Evolutionary conservation across 805 yeast genomes (phyloP), one percentile per base, ranked within the genome.

Genomic region (Lachancea fermentati): DNA sequence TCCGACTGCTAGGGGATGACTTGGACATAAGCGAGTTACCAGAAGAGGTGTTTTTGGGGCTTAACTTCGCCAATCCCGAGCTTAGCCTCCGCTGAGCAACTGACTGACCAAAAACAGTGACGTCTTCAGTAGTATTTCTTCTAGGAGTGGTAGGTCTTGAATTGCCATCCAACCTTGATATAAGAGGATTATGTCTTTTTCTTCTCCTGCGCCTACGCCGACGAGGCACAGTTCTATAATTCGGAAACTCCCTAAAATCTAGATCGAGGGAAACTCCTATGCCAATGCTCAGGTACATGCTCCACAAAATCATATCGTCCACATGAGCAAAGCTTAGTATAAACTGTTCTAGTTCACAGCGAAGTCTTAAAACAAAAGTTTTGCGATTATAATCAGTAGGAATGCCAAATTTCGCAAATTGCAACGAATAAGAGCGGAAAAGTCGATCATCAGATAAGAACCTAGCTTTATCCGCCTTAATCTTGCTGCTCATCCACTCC

Each of bases 331-430:
- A 85, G 41, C 76, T 78, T 2, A 91, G 49, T 31, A 91, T 58
- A 46, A 86, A 72, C 60, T 91, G 97, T 59, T 85, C 88, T 30
- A 81, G 75, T 62, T 91, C 97, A 28, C 82, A 73, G 15, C 98
- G 73, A 13, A 91, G 50, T 36, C 98, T 66, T 30, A 88, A 60
- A 4, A 81, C 85, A 54, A 78, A 74, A 13, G 75, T 70, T 47
- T 73, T 75, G 58, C 87, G 86, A 42, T 72, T 74, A 61, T 87
- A 87, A 62, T 91, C 98, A 2, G 77, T 69, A 0, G 97, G 96
- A 11, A 87, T 66, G 0, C 98, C 98, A 33, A 85, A 64, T 51
- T 73, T 79, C 9, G 93, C 89, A 62, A 81, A 80, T 61, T 93
- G 97, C 29, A 91, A 68, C 2, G 96, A 79, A 60, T 78, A 89